These are phyloP conservation scores for Penicillium cinerascens DNA, from an alignment of 495 filamentous ascomycete species.

Conservation along the genomic window DNA sequence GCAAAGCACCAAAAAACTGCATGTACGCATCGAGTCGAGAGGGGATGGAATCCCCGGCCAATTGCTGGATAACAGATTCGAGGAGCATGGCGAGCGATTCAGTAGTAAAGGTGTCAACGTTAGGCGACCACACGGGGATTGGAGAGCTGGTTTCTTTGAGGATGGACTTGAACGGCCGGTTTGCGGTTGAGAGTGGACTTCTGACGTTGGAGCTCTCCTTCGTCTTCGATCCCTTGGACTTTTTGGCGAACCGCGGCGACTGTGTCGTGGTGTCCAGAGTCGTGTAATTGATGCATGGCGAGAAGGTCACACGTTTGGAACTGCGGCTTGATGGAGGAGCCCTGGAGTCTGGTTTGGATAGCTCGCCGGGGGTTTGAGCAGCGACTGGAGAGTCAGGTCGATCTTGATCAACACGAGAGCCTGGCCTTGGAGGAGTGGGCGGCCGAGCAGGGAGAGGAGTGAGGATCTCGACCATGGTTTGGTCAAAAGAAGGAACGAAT, in stretches of 20 bases:
- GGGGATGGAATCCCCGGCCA: constrained; percentile 64
- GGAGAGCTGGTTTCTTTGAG: constrained; percentile 62
- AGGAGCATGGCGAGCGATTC: constrained; percentile 65
- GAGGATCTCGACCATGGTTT: constrained; percentile 53
- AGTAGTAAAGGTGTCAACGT: constrained; percentile 37
- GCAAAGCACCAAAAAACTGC: constrained; percentile 68
- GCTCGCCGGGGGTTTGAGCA: constrained; percentile 47
- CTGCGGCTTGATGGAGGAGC: constrained; percentile 35
- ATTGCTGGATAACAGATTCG: constrained; percentile 73
- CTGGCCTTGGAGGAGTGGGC: constrained; percentile 61
- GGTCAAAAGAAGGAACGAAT: constrained; percentile 8
- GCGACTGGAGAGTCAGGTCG: constrained; percentile 31
- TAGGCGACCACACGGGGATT: constrained; percentile 34
- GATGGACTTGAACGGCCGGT: constrained; percentile 63
- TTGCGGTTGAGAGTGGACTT: neutral
- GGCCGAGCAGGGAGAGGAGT: constrained; percentile 50
- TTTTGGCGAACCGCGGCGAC: constrained; percentile 52
- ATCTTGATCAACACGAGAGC: constrained; percentile 36
- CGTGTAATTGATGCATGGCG: too few species aligned
- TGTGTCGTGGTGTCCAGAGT: constrained; percentile 67
- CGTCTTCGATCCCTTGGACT: constrained; percentile 63
- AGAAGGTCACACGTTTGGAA: constrained; percentile 74
- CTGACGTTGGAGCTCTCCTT: constrained; percentile 14
- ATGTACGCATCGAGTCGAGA: constrained; percentile 83
- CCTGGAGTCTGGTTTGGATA: constrained; percentile 41